Evolutionary conservation across 2,329 filamentous ascomycete species (phyloP), one percentile per base, ranked within the genome.

Genomic region (Microdochium nivale): DNA sequence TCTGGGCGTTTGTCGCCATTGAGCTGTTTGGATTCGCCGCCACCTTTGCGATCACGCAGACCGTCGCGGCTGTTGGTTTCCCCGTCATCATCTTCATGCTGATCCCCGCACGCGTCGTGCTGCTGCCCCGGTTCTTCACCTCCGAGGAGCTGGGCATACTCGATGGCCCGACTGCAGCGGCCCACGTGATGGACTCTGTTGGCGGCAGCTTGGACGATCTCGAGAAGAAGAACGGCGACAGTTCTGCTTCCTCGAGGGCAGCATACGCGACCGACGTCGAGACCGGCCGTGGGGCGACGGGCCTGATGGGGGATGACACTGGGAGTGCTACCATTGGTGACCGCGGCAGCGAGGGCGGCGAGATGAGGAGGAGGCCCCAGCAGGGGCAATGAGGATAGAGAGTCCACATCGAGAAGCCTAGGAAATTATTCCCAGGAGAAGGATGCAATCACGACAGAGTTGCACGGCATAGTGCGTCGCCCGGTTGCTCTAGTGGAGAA

Each of bases 21-120:
- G 83, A 90, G 67, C 68, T 91, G 3, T 24, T 84, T 44, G 86
- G 81, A 0, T 90, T 91, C 59, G 87, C 76, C 2, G 87, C 84
- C 23, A 92, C 88, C 0, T 90, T 92, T 65, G 87, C 88, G 53
- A 88, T 91, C 60, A 90, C 88, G 0, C 84, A 92, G 69, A 91
- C 88, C 0, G 85, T 91, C 49, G 88, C 87, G 2, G 88, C 88
- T 2, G 87, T 92, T 11, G 88, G 88, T 0, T 92, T 91, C 58
- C 88, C 88, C 9, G 76, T 90, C 33, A 79, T 89, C 56, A 89
- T 90, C 60, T 68, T 90, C 48, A 67, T 81, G 16, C 72, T 90
- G 4, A 83, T 90, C 24, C 87, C 87, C 0, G 67, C 84, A 2
- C 77, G 87, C 9, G 79, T 83, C 1, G 70, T 81, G 53, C 54